A percentile compares a stretch with the other conserved stretches of the same genome.
Evolutionary conservation across 768 basidiomycete genomes (phyloP).

Genomic region (Boletus speciosus): DNA sequence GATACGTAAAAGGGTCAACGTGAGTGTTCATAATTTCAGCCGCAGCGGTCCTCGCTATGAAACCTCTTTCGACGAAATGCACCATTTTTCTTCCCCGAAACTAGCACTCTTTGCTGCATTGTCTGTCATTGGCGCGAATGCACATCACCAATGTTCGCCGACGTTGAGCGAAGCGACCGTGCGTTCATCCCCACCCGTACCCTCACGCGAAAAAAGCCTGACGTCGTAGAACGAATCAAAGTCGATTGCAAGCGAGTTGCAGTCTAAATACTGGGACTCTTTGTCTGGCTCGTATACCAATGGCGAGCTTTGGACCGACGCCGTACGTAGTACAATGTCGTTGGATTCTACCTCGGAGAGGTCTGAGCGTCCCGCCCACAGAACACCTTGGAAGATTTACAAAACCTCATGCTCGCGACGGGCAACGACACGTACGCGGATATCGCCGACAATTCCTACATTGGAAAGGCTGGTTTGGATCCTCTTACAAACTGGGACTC

Average conservation of each 20-base stretch:
- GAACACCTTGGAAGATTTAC: constrained; percentile 56
- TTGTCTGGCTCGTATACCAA: constrained; percentile 42
- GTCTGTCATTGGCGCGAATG: neutral
- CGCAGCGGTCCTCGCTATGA: neutral
- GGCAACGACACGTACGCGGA: constrained; percentile 36
- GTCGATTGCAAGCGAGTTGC: constrained; percentile 26
- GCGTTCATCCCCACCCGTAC: neutral
- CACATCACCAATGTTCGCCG: constrained; percentile 5
- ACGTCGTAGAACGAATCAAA: constrained; percentile 2
- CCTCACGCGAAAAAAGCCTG: neutral
- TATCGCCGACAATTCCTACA: constrained; percentile 43
- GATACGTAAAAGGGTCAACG: too few species aligned
- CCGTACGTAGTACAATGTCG: constrained; percentile 34
- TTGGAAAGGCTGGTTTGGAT: constrained; percentile 43
- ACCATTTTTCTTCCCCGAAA: neutral
- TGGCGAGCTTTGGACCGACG: constrained; percentile 55
- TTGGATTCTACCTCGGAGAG: neutral
- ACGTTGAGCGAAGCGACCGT: constrained; percentile 12
- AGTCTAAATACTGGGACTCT: constrained; percentile 39
- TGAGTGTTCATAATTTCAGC: neutral
- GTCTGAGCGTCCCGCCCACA: constrained; percentile 16
- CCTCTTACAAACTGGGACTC: constrained; percentile 40
- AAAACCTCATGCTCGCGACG: constrained; percentile 55
- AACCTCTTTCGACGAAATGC: neutral
- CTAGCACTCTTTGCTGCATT: neutral